Base-by-base conservation (phyloP, 129 eudicot genomes). In the Centella asiatica region DNA sequence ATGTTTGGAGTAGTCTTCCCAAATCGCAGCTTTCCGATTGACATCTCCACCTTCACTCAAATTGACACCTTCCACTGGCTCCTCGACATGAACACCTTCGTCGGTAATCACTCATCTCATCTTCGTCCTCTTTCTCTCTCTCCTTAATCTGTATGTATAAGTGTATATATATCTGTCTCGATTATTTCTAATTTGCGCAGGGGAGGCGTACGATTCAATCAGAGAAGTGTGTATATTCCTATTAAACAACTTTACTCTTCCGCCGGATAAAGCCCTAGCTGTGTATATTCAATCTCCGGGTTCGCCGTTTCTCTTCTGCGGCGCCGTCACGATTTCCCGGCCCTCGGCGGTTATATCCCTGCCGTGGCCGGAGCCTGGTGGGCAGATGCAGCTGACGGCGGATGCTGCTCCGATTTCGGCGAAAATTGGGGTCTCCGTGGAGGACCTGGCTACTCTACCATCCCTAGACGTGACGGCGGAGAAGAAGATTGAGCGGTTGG, bases 1-100 rank as follows among this genome's bases (percentile, higher is more conserved):
- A 85, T 85, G 95, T 90, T 86, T 65, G 97, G 97, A 5, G 89
- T 86, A 1, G 86, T 90, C 9, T 90, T 90, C 71, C 97, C 97
- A 2, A 90, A 90, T 53, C 95, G 94, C 12, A 90, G 95, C 62
- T 90, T 90, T 63, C 97, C 97, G 1, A 66, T 90, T 60, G 97
- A 90, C 81, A 86, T 90, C 67, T 80, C 97, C 24, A 83, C 89
- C 54, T 90, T 90, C 83, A 49, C 89, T 36, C 97, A 90, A 79
- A 90, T 90, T 75, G 97, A 90, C 70, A 73, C 97, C 60, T 76
- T 80, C 70, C 97, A 90, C 65, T 90, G 94, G 95, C 45, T 90
- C 24, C 95, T 90, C 66, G 95, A 90, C 79, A 83, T 90, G 97
- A 90, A 86, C 85, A 81, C 84, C 66, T 84, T 90, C 69, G 97